A percentile compares a stretch with the other conserved stretches of the same genome.
Conservation (phyloP, 2,329 filamentous ascomycete genomes). For the Grosmannia serpens region DNA sequence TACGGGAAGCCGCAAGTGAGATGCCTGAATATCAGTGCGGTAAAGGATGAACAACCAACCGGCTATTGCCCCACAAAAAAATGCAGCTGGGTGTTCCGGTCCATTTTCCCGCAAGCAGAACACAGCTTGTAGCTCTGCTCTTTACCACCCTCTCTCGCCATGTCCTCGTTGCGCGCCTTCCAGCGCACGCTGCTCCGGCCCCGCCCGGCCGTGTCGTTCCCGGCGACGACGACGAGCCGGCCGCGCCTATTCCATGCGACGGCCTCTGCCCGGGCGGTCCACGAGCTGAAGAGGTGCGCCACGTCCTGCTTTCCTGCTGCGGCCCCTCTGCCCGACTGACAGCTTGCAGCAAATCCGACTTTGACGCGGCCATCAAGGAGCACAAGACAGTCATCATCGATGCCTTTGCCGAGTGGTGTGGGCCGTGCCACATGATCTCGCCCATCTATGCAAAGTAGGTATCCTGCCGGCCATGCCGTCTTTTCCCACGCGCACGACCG, state of each 20-base stretch:
- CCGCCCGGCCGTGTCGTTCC: background rate
- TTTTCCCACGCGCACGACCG: too few relatives aligned
- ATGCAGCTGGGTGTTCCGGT: background rate
- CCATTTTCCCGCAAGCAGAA: background rate
- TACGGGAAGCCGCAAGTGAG: background rate
- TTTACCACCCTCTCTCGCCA: background rate
- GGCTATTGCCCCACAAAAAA: background rate
- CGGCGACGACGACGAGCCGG: background rate
- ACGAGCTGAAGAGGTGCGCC: constrained; percentile 7
- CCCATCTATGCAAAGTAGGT: constrained; percentile 58
- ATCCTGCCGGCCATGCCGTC: background rate
- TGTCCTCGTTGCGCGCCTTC: background rate
- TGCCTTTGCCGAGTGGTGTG: constrained; percentile 85
- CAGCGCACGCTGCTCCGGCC: background rate
- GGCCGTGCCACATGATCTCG: constrained; percentile 85
- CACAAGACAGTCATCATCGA: constrained; percentile 60
- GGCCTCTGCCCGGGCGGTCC: constrained; percentile 8
- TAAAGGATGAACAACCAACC: background rate
- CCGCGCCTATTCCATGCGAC: constrained; percentile 10
- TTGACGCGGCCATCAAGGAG: constrained; percentile 25
- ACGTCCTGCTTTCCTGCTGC: background rate
- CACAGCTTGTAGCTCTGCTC: background rate
- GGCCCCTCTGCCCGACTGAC: background rate
- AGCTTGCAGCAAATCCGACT: constrained; percentile 11
- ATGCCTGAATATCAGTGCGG: background rate